Base-by-base conservation (phyloP, 169 alveolate genomes). In the Amoebophrya sp. region DNA sequence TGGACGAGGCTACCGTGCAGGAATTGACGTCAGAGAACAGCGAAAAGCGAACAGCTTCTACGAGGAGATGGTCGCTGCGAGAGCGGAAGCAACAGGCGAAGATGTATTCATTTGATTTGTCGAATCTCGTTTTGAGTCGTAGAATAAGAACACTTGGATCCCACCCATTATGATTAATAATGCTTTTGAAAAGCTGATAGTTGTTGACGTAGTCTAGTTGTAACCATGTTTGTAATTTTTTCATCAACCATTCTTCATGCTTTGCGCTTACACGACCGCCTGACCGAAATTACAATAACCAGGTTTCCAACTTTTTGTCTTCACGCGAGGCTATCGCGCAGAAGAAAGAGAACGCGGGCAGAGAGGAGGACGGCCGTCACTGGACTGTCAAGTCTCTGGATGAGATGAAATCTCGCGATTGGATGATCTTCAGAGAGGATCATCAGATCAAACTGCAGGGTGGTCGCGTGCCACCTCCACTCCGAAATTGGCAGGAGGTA, bases 381-480 rank as follows among this genome's bases (percentile, higher is more conserved):
- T 96, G 97, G 98, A 95, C 96, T 29, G 95, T 95, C 91, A 96
- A 97, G 95, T 94, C 94, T 39, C 91, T 95, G 47, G 95, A 90
- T 26, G 96, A 96, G 78, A 97, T 98, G 99, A 95, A 97, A 24
- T 98, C 95, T 41, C 96, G 99, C 93, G 99, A 97, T 93, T 98
- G 99, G 99, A 96, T 97, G 91, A 98, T 98, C 90, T 97, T 98
- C 93, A 94, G 99, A 94, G 99, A 97, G 94, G 99, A 98, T 92
- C 95, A 96, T 89, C 98, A 97, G 78, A 98, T 98, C 39, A 95
- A 96, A 83, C 95, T 97, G 2, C 96, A 96, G 91, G 98, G 98
- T 0, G 95, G 96, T n/a, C 91, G 97, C 34, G 98, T 97, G 41
- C 99, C 99, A 10, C 95, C 96, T 41, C 99, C 99, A 24, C 96